These are phyloP conservation scores for Capronia epimyces DNA, from an alignment of 2,329 filamentous ascomycete genomes.

Conservation along the genomic window DNA sequence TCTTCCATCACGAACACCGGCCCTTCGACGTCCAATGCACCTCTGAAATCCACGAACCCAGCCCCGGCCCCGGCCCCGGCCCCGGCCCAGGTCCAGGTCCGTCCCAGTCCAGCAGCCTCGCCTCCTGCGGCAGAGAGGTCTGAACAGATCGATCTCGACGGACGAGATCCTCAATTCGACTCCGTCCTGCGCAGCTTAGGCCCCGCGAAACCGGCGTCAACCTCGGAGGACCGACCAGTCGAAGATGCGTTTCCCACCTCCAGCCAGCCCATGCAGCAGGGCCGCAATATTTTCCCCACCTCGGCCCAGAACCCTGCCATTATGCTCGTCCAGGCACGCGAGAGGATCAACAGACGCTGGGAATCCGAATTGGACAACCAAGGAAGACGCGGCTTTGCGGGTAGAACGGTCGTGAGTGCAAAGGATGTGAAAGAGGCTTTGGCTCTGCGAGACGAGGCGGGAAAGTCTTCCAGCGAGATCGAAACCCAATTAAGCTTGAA, in stretches of 20 bases:
- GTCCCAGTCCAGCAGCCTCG: conserved; percentile 15
- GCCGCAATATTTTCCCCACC: conserved; percentile 36
- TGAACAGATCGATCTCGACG: conserved; percentile 51
- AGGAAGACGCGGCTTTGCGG: conserved; percentile 37
- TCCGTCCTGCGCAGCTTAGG: conserved; percentile 67
- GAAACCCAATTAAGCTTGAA: conserved; percentile 44
- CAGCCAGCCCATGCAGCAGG: conserved; percentile 30
- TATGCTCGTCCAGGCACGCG: conserved; percentile 48
- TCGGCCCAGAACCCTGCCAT: conserved; percentile 50
- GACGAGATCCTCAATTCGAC: conserved; percentile 62
- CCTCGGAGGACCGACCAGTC: conserved; percentile 32
- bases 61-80: conserved; percentile 18
- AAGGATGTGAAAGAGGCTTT: conserved; percentile 47
- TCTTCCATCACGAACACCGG: conserved; percentile 23
- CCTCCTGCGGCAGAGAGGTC: conserved; percentile 17
- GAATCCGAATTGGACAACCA: conserved; percentile 52
- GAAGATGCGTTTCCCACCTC: conserved; percentile 30
- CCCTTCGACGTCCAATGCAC: conserved; percentile 13
- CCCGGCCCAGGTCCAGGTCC: conserved; percentile 25
- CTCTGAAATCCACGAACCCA: not conserved
- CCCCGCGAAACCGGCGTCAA: conserved; percentile 44
- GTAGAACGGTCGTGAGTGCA: conserved; percentile 46
- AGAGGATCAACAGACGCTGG: conserved; percentile 47
- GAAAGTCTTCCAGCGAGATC: conserved; percentile 36
- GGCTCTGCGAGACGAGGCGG: conserved; percentile 44